Percentiles rank a stretch among this genome's conserved stretches.
These are phyloP conservation scores for Canavalia gladiata DNA, from an alignment of 306 rosid genomes.

Conservation along the genomic window DNA sequence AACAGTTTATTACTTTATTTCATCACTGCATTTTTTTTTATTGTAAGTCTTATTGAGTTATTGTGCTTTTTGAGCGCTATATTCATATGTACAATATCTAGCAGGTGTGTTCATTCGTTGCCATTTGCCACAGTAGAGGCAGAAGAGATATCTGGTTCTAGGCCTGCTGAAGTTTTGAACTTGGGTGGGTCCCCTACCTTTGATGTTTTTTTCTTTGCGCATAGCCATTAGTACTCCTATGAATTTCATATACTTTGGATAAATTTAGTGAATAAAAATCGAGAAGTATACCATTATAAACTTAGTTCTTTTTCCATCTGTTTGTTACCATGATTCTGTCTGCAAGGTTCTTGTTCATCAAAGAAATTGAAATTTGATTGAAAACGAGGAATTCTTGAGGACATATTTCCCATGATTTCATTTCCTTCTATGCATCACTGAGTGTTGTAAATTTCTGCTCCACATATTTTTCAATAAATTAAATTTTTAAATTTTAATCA, in stretches of 20 bases:
- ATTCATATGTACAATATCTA: slow-evolving; percentile 22
- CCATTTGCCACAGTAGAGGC: slow-evolving; percentile 77
- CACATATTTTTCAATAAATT: slow-evolving; percentile 23
- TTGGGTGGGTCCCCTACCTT: slow-evolving; percentile 64
- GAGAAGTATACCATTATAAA: not conserved
- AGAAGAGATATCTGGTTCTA: slow-evolving; percentile 84
- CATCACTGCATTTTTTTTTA: slow-evolving; percentile 7
- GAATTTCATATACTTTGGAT: not conserved
- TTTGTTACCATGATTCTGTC: not conserved
- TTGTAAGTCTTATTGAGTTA: not conserved
- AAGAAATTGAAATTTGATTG: not conserved
- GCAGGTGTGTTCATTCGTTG: slow-evolving; percentile 70
- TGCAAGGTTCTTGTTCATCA: slow-evolving; percentile 14
- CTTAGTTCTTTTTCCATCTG: not conserved
- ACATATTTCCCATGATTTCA: not conserved
- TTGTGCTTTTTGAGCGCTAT: not conserved
- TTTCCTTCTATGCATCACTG: not conserved
- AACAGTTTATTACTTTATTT: slow-evolving; percentile 8
- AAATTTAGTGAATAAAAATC: slow-evolving; percentile 17
- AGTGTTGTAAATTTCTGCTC: slow-evolving; percentile 35
- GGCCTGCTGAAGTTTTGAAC: slow-evolving; percentile 89
- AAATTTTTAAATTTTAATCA: not conserved
- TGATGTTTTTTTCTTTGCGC: slow-evolving; percentile 13
- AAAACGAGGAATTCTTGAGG: slow-evolving; percentile 13
- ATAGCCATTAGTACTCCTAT: not conserved